Conservation (phyloP, 2,329 filamentous ascomycete species). For the Cladophialophora carrionii region DNA sequence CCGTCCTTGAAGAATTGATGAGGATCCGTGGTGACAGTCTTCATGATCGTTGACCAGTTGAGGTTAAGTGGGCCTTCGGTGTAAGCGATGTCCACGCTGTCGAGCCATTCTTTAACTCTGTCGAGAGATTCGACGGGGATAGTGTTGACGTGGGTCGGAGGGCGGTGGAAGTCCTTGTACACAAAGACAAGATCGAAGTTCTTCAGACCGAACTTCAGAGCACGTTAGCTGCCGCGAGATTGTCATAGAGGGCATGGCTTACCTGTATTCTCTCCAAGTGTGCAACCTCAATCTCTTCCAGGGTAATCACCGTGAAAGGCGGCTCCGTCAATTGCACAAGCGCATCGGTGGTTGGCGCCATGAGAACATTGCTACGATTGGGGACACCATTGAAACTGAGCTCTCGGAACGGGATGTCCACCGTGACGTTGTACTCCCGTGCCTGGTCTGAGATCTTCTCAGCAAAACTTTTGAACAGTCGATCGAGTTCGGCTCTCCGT, state of each 20-base stretch:
- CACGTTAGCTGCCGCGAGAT: conserved; percentile 38
- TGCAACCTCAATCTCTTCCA: conserved; percentile 94
- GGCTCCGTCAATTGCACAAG: conserved; percentile 96
- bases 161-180: conserved; percentile 93
- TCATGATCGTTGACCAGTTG: conserved; percentile 99
- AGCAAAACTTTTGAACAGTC: conserved; percentile 92
- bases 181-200: conserved; percentile 99
- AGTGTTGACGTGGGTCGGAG: conserved; percentile 93
- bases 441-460: conserved; percentile 97
- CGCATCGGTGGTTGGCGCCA: conserved; percentile 95
- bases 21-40: conserved; percentile 91
- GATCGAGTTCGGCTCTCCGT: conserved; percentile 86
- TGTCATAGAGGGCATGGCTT: conserved; percentile 25
- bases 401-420: conserved; percentile 95
- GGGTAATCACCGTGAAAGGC: conserved; percentile 91
- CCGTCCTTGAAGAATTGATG: conserved; percentile 95
- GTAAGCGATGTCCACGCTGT: conserved; percentile 92
- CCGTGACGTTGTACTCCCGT: conserved; percentile 84
- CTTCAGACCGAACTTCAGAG: conserved; percentile 82
- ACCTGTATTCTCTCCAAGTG: conserved; percentile 88
- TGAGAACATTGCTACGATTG: conserved; percentile 90
- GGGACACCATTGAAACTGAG: conserved; percentile 97
- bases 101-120: conserved; percentile 95
- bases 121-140: conserved; percentile 95
- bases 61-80: conserved; percentile 94